Percentiles rank a stretch among this genome's conserved stretches.
These are phyloP conservation scores for Apostasia ramifera DNA, from an alignment of 106 monocot genomes.

Conservation along the genomic window DNA sequence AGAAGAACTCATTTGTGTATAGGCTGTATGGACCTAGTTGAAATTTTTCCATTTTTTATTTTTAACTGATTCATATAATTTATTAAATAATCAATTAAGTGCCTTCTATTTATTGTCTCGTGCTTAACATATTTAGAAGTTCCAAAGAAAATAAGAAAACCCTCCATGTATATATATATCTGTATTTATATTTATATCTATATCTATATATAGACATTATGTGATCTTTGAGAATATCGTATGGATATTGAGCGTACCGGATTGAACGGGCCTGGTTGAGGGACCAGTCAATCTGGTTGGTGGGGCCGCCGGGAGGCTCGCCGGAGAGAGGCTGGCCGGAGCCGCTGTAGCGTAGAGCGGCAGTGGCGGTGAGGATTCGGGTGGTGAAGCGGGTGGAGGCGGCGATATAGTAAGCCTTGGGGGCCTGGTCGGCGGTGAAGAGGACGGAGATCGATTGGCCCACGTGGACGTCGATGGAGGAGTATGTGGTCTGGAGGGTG, in stretches of 20 bases:
- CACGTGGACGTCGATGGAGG: slow-evolving; percentile 68
- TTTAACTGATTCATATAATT: no score
- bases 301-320: slow-evolving; percentile 32
- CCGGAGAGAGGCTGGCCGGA: slow-evolving; percentile 35
- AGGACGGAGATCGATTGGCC: slow-evolving; percentile 81
- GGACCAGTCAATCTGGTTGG: slow-evolving; percentile 53
- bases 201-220: no score
- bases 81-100: no score
- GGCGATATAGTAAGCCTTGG: slow-evolving; percentile 60
- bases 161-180: no score
- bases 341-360: slow-evolving; percentile 56
- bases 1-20: no score
- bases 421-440: slow-evolving; percentile 49
- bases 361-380: slow-evolving; percentile 35
- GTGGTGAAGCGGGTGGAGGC: slow-evolving; percentile 65
- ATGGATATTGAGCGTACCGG: slow-evolving; percentile 4
- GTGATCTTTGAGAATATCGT: not conserved
- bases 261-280: slow-evolving; percentile 73
- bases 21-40: no score
- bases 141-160: no score
- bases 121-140: no score
- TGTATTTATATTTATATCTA: no score
- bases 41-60: no score
- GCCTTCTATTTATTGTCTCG: no score
- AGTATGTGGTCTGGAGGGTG: slow-evolving; percentile 57